Evolutionary conservation across 2,329 filamentous ascomycete species (phyloP), one percentile per base, ranked within the genome.

Genomic region (Aspergillus uvarum): DNA sequence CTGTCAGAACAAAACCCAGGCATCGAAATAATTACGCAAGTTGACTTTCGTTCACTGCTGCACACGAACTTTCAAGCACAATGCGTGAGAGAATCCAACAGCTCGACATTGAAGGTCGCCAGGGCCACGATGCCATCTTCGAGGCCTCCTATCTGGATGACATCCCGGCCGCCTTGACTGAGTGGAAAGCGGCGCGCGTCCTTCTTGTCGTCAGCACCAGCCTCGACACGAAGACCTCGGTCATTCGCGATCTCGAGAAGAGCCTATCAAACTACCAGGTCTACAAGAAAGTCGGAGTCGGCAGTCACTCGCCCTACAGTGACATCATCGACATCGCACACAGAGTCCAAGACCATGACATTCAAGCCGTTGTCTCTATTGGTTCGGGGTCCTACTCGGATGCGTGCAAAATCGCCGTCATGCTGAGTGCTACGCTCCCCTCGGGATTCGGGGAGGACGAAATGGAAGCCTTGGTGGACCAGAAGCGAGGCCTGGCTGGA

Each of bases 321-420:
- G 53, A 55, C 42, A 47, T 48, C 26, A 48, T 55, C 26, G 42
- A 48, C 22, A 55, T 55, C 47, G 42, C 53, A 19, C 53, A 48
- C 26, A 55, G 32, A 12, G 19, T 55, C 29, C 42, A 55, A 12
- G 32, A 47, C 3, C 42, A 48, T 8, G 42, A 48, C 26, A 55
- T 38, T 10, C 26, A 55, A 16, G 42, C 42, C 29, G 53, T 48
- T 8, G 44, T 55, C 24, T 55, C 53, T 5, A 55, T 55, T 19
- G 53, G 53, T 5, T 55, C 53, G 3, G 53, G 42, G 5, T 48
- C 53, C 4, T 48, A 55, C n/a, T 55, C 42, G 2, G 53, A 55
- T 10, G 53, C 53, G 21, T 55, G 53, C 53, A 55, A 55, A 10
- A 55, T 55, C 44, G 53, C 53, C 14, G 53, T 55, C 26, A 48